Evolutionary conservation across 1,284 basidiomycete genomes (phyloP).

Genomic region (Exsudoporus floridanus): DNA sequence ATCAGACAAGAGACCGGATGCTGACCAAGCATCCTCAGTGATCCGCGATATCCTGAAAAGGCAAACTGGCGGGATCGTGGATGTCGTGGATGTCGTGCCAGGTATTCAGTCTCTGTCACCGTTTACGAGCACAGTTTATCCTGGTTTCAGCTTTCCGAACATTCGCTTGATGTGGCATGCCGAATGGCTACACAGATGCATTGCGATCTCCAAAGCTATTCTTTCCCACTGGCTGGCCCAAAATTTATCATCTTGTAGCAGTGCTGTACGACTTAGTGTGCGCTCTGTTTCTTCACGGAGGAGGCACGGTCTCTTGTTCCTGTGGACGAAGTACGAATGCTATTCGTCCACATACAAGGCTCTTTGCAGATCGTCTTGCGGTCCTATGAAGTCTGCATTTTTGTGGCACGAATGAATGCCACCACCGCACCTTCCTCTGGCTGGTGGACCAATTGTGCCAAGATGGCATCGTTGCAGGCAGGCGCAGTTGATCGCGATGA

Average conservation of each 20-base stretch:
- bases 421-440: constrained; percentile 1
- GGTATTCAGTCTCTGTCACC: not conserved
- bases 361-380: constrained; percentile 17
- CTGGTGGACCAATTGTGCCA: constrained; percentile 5
- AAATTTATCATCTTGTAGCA: not conserved
- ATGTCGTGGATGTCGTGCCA: too few species aligned
- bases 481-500: constrained; percentile 8
- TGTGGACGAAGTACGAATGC: constrained; percentile 6
- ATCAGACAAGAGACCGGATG: constrained; percentile 20
- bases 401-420: constrained; percentile 3
- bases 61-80: not conserved
- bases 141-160: not conserved
- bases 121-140: not conserved
- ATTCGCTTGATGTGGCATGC: not conserved
- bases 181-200: not conserved
- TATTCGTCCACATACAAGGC: not conserved
- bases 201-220: not conserved
- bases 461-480: constrained; percentile 18
- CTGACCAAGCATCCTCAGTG: constrained; percentile 25
- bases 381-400: constrained; percentile 8
- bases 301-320: constrained; percentile 1
- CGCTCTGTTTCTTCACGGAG: constrained; percentile 7
- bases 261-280: not conserved
- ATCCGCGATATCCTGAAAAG: constrained; percentile 5
- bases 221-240: not conserved